Evolutionary conservation across 1,284 basidiomycete species (phyloP).

Genomic region (Neonothopanus nambi): DNA sequence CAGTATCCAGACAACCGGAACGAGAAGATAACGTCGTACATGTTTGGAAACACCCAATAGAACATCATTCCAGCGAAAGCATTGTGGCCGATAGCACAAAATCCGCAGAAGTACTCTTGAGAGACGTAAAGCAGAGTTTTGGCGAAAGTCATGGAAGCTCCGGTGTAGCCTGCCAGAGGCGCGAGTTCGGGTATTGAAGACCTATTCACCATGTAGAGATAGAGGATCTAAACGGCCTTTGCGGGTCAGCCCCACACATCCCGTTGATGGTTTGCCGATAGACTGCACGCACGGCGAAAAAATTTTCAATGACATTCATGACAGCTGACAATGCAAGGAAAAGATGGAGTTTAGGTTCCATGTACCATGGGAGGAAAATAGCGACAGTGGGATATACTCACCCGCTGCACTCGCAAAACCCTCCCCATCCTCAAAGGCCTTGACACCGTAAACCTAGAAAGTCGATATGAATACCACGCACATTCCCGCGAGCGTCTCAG

Average conservation of each 20-base stretch:
- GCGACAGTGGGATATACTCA: constrained; percentile 21
- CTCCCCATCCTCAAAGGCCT: constrained; percentile 44
- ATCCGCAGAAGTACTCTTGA: constrained; percentile 45
- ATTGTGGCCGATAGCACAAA: constrained; percentile 55
- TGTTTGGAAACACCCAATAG: constrained; percentile 53
- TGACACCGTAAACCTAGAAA: constrained; percentile 46
- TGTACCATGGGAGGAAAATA: constrained; percentile 10
- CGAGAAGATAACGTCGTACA: constrained; percentile 26
- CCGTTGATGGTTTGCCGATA: not conserved
- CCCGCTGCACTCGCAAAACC: constrained; percentile 60
- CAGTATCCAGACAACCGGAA: not conserved
- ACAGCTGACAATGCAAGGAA: constrained; percentile 36
- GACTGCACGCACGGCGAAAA: constrained; percentile 39
- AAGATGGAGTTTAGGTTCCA: constrained; percentile 6
- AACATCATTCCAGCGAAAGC: constrained; percentile 35
- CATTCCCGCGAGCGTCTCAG: not conserved
- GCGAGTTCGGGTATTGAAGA: constrained; percentile 24
- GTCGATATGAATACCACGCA: constrained; percentile 8
- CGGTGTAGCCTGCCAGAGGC: constrained; percentile 45
- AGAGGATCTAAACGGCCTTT: constrained; percentile 32
- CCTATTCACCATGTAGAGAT: constrained; percentile 37
- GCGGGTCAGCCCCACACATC: not conserved
- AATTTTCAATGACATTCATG: constrained; percentile 55
- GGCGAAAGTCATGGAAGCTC: constrained; percentile 50
- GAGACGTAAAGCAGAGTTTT: constrained; percentile 54